Conservation (phyloP, 768 basidiomycete genomes). For the Hygrocybe punicea region DNA sequence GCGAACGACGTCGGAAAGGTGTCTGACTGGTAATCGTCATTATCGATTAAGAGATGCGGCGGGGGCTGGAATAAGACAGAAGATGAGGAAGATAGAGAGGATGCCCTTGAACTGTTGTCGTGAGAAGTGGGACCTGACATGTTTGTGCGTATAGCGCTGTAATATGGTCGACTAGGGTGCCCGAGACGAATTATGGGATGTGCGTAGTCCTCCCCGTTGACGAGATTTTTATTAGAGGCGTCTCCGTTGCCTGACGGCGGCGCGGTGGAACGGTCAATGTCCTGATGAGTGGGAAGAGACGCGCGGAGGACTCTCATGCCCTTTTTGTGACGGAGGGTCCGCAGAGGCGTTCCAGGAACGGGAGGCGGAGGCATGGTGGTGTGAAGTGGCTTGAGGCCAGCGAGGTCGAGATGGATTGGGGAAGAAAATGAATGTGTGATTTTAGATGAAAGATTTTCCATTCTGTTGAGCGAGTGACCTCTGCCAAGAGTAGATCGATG, state of each 20-base stretch:
- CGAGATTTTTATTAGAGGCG: slow-evolving; percentile 16
- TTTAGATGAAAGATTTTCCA: background rate
- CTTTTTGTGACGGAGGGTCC: slow-evolving; percentile 41
- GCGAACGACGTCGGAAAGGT: slow-evolving; percentile 19
- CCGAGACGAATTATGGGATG: slow-evolving; percentile 38
- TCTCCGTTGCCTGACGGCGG: slow-evolving; percentile 17
- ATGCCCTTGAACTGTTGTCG: slow-evolving; percentile 24
- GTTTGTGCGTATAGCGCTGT: slow-evolving; percentile 48
- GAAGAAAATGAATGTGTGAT: background rate
- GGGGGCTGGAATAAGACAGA: slow-evolving; percentile 27
- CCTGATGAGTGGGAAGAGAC: background rate
- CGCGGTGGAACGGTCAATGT: slow-evolving; percentile 1
- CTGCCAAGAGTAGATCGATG: background rate
- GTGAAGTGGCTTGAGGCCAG: background rate
- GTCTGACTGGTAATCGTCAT: slow-evolving; percentile 25
- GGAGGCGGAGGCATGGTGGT: background rate
- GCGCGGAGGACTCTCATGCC: slow-evolving; percentile 32
- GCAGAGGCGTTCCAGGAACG: background rate
- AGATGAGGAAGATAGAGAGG: slow-evolving; percentile 24
- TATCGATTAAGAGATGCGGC: slow-evolving; percentile 26
- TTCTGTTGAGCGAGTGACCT: background rate
- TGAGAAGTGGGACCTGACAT: slow-evolving; percentile 43
- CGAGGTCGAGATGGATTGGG: background rate
- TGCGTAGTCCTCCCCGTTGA: background rate
- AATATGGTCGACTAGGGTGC: slow-evolving; percentile 53